Evolutionary conservation across 768 basidiomycete species (phyloP).

Genomic region (Amanita rimosa): DNA sequence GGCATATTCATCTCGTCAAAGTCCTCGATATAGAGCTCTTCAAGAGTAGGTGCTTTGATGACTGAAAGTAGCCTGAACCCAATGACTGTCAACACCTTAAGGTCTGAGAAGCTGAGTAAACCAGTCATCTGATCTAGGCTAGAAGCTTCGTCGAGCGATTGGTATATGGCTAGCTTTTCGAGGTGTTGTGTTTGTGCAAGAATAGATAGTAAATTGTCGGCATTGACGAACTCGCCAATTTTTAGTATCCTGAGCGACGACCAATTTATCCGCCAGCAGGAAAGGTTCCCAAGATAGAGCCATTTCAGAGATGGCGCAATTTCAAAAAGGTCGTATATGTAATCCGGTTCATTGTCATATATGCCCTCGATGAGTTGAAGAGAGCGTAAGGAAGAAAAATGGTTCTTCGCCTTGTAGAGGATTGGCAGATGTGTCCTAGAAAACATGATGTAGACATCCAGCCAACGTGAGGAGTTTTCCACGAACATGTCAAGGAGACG

Average conservation of each 20-base stretch:
- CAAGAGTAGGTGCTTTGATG: background rate
- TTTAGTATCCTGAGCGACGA: background rate
- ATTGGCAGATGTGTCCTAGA: background rate
- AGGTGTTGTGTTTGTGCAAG: slow-evolving; percentile 1
- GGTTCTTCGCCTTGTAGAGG: slow-evolving; percentile 1
- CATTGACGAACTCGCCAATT: background rate
- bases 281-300: background rate
- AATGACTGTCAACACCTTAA: background rate
- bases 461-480: background rate
- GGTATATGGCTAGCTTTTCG: background rate
- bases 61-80: background rate
- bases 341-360: background rate
- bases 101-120: background rate
- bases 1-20: background rate
- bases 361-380: background rate
- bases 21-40: slow-evolving; percentile 1
- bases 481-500: background rate
- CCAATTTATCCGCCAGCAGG: background rate
- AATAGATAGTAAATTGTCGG: background rate
- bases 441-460: background rate
- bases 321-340: background rate
- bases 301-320: background rate
- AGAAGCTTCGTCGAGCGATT: background rate
- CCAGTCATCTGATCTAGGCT: background rate
- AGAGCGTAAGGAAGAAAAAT: background rate